Conservation (phyloP, 345 rosid species). For the Salix exigua region DNA sequence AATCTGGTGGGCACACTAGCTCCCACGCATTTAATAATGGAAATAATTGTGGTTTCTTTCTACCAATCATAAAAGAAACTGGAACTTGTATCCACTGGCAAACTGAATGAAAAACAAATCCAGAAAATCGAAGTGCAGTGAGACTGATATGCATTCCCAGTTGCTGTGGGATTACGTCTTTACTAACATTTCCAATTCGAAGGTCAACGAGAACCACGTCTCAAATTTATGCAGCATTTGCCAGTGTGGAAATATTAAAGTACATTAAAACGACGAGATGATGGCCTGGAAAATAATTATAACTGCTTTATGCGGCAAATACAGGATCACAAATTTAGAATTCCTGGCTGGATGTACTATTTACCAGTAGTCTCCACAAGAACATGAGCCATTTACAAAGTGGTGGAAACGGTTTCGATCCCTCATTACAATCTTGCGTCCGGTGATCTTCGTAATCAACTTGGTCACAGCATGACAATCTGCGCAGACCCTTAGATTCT, state of each 20-base stretch:
- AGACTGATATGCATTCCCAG: too few species aligned
- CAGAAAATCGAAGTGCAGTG: too few species aligned
- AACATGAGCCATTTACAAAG: conserved; percentile 62
- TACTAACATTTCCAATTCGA: too few species aligned
- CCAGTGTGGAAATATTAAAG: background rate
- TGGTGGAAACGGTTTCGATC: conserved; percentile 82
- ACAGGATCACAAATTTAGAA: background rate
- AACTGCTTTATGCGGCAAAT: background rate
- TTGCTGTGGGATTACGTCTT: too few species aligned
- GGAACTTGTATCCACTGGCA: background rate
- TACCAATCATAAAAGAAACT: background rate
- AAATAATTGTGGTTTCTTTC: background rate
- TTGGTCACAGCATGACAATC: conserved; percentile 68
- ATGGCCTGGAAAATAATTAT: background rate
- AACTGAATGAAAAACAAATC: background rate
- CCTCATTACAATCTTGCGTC: conserved; percentile 62
- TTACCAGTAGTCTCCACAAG: conserved; percentile 75
- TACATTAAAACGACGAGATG: background rate
- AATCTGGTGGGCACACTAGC: too few species aligned
- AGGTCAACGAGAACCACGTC: background rate
- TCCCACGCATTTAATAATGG: too few species aligned
- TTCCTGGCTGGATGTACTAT: background rate
- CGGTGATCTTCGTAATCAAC: conserved; percentile 54
- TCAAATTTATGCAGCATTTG: background rate
- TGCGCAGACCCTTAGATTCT: conserved; percentile 61